Evolutionary conservation across 352 stramenopile genomes (phyloP).

Genomic region (Pythium vanterpoolii): DNA sequence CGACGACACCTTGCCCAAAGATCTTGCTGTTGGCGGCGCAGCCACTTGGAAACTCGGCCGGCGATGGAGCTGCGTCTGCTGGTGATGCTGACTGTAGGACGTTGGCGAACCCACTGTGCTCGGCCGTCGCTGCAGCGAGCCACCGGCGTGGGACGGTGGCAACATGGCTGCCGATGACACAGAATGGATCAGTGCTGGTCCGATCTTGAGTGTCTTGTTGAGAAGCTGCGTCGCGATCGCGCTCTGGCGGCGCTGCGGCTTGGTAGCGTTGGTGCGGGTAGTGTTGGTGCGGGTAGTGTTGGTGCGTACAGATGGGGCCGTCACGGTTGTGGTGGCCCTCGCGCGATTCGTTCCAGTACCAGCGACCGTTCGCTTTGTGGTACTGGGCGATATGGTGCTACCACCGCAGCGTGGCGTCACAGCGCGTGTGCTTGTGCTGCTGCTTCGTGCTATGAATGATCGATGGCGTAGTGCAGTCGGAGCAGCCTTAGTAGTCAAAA

Average conservation of each 20-base stretch:
- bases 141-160: background rate
- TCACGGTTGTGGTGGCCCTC: no score
- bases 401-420: background rate
- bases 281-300: background rate
- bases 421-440: background rate
- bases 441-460: background rate
- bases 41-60: conserved; percentile 14
- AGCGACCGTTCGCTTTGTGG: no score
- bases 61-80: background rate
- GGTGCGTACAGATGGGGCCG: background rate
- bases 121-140: conserved; percentile 1
- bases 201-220: conserved; percentile 20
- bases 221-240: conserved; percentile 23
- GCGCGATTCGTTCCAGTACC: no score
- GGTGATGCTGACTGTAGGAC: background rate
- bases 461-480: background rate
- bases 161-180: conserved; percentile 2
- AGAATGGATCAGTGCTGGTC: conserved; percentile 14
- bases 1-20: conserved; percentile 9
- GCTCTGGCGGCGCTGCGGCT: conserved; percentile 12
- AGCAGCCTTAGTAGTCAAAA: background rate
- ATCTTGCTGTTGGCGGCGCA: background rate
- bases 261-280: background rate
- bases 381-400: no score
- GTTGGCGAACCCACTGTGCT: background rate